Base-by-base conservation (phyloP, 768 basidiomycete genomes). In the Leucogyrophana mollusca region DNA sequence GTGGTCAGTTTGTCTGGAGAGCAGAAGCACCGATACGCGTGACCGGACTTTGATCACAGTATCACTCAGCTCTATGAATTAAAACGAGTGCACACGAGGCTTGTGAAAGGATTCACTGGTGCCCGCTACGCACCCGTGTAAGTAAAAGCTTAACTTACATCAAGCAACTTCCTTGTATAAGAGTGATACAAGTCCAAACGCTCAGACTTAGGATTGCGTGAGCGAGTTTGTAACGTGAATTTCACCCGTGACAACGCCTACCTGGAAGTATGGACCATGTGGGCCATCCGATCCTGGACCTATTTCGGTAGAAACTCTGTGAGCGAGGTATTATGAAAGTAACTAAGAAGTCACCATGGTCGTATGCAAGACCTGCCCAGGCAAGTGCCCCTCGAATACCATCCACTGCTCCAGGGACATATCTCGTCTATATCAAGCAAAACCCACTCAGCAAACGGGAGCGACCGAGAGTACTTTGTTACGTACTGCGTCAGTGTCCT, bases 1-100 rank as follows among this genome's bases (percentile, higher is more conserved):
- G 73, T 71, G 0, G 79, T 62, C 3, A 98, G 74, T 37, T 79
- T 78, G 50, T 88, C 83, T 0, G 82, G 72, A 2, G 87, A 79
- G 65, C 95, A 97, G 72, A 98, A 98, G 65, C 96, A 98, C 16
- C 90, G 85, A 62, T 99, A 99, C 6, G 94, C 95, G 48, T 88
- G 81, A 4, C 87, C 91, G 34, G 80, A 77, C 94, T 97, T 51
- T 23, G 34, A 39, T 20, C 24, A 18, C 18, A 43, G 4, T 11
- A 14, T 30, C 9, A 17, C 34, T 36, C 34, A 14, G 21, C 35
- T 23, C 23, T 4, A 6, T 6, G 44, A 13, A 39, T 20, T 14
- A 34, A 40, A 39, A 16, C 18, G 8, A 38, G n/a, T 5, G 34
- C 16, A 66, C 70, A 45, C 16, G 20, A 16, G n/a, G 32, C 9